Evolutionary conservation across 2,329 filamentous ascomycete genomes (phyloP).

Genomic region (Ramichloridium luteum): DNA sequence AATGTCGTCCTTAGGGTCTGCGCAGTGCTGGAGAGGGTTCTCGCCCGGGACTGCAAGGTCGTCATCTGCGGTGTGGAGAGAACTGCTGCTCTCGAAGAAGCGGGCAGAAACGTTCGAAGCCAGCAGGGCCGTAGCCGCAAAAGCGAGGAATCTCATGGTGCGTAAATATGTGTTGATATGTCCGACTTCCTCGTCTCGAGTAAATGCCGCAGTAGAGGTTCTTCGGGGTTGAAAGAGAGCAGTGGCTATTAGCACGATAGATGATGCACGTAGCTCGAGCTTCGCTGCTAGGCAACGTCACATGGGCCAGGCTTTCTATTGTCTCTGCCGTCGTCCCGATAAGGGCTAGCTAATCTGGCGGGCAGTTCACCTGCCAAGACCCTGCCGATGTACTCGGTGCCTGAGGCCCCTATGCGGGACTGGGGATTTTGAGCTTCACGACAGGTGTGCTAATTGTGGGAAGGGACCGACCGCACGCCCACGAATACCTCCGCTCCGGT

Average conservation of each 20-base stretch:
- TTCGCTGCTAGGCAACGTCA: slow-evolving; percentile 1
- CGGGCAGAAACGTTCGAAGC: slow-evolving; percentile 20
- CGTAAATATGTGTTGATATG: too few relatives aligned
- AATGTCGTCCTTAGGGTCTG: slow-evolving; percentile 55
- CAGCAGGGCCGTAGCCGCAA: slow-evolving; percentile 19
- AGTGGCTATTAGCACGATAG: too few relatives aligned
- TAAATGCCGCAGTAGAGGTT: too few relatives aligned
- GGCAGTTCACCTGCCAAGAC: too few relatives aligned
- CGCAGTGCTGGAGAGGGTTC: slow-evolving; percentile 74
- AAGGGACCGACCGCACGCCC: too few relatives aligned
- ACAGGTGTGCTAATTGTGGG: background rate
- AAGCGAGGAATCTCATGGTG: slow-evolving; percentile 23
- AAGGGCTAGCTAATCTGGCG: too few relatives aligned
- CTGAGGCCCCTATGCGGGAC: background rate
- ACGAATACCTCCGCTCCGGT: too few relatives aligned
- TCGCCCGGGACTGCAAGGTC: slow-evolving; percentile 63
- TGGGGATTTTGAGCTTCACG: slow-evolving; percentile 1
- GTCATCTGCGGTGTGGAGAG: slow-evolving; percentile 24
- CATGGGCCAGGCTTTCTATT: too few relatives aligned
- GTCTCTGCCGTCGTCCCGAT: too few relatives aligned
- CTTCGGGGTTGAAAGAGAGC: too few relatives aligned
- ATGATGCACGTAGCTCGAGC: background rate
- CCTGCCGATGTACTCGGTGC: too few relatives aligned
- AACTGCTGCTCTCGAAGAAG: slow-evolving; percentile 12
- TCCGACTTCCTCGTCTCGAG: too few relatives aligned